These are phyloP conservation scores for Phascolomyces articulosus DNA, from an alignment of 371 early-diverging fungal species.

Conservation along the genomic window DNA sequence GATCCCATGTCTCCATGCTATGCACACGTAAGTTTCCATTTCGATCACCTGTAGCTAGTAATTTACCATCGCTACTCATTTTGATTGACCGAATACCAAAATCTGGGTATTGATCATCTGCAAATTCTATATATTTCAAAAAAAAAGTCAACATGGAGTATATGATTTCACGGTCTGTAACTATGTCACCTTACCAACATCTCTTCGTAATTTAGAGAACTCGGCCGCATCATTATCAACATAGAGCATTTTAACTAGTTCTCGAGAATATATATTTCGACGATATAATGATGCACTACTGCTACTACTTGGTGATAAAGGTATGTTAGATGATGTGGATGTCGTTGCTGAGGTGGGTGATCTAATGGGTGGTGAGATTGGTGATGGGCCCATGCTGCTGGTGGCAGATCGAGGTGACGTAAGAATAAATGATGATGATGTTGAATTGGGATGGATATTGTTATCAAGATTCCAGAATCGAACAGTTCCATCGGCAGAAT, in stretches of 20 bases:
- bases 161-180: too few species aligned
- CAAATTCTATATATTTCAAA: conserved; percentile 14
- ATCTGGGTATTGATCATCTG: conserved; percentile 52
- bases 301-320: conserved; percentile 31
- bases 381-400: conserved; percentile 3
- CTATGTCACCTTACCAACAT: conserved; percentile 28
- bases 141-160: too few species aligned
- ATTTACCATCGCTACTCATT: conserved; percentile 69
- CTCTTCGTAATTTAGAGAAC: conserved; percentile 35
- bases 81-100: conserved; percentile 73
- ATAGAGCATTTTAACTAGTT: conserved; percentile 63
- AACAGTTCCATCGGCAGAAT: conserved; percentile 81
- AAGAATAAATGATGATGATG: conserved; percentile 23
- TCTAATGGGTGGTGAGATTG: conserved; percentile 10
- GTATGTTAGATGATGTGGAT: neutral
- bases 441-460: conserved; percentile 14
- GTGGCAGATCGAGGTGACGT: conserved; percentile 17
- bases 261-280: conserved; percentile 63
- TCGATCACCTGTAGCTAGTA: conserved; percentile 80
- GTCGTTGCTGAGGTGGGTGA: conserved; percentile 8
- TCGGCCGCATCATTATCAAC: conserved; percentile 53
- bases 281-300: conserved; percentile 28
- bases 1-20: conserved; percentile 58
- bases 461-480: conserved; percentile 79
- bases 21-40: conserved; percentile 77